Base-by-base conservation (phyloP, 495 filamentous ascomycete genomes). In the Baudoinia panamericana region DNA sequence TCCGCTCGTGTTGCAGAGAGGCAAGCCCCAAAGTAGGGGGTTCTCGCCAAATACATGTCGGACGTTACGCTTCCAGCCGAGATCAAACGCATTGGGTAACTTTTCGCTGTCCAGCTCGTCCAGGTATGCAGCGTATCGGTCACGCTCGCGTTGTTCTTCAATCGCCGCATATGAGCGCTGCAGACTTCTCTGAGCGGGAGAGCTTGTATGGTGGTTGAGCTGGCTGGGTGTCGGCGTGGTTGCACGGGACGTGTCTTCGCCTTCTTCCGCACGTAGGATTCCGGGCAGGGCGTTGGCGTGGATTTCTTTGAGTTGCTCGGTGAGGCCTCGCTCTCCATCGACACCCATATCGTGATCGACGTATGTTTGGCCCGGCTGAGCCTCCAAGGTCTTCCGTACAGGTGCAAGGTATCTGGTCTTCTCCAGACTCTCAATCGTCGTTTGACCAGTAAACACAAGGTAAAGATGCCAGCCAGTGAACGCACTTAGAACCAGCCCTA, bases 401-500 rank as follows among this genome's bases (percentile, higher is more conserved):
- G 85, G 84, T 6, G 77, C 80, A 0, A 93, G 71, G 56, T 97
- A 96, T 28, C 92, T 75, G 0, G 85, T 94, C 56, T 85, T 93
- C 64, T 97, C 92, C 28, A 97, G 60, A 48, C 76, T 86, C 53
- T 97, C 90, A 46, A 97, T 97, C 1, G 92, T 96, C 4, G 90
- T 97, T 55, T 84, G 75, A 2, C 82, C 82, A 1, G 72, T 67
- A 26, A 68, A 63, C 4, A 84, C 84, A 3, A 97, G 69, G 51
- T 79, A 75, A 27, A 96, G 69, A 67, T 97, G 90, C 90, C 90
- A 97, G 16, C 65, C 72, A 1, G 85, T 94, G 56, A 97, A 97
- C 6, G 85, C 88, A 16, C 72, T 73, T 28, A 97, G 64, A 5
- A 94, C 90, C 3, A 96, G 56, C 0, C 83, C 82, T 42, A 97